A percentile compares a stretch with the other conserved stretches of the same genome.
Evolutionary conservation across 352 stramenopile genomes (phyloP).

Genomic region (Phytophthora tubulina): DNA sequence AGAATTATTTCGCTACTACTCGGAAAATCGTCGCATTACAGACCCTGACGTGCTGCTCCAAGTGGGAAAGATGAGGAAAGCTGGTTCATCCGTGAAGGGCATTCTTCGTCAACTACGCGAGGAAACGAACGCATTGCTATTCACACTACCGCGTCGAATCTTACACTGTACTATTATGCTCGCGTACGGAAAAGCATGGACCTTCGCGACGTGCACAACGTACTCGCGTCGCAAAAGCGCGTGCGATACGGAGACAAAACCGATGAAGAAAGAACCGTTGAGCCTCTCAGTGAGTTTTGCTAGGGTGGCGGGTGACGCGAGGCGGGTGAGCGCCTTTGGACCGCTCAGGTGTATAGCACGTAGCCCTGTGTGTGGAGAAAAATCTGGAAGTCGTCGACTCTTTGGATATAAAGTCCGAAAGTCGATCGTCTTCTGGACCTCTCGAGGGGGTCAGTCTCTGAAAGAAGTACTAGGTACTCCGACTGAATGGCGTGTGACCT

Average conservation of each 20-base stretch:
- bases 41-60: conserved; percentile 2
- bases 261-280: conserved; percentile 7
- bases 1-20: neutral
- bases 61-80: conserved; percentile 1
- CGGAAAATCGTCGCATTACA: conserved; percentile 14
- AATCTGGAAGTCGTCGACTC: too few relatives aligned
- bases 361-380: too few relatives aligned
- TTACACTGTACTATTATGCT: neutral
- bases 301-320: neutral
- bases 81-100: conserved; percentile 10
- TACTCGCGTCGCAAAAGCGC: neutral
- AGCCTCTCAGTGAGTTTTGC: conserved; percentile 23
- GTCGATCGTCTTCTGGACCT: too few relatives aligned
- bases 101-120: conserved; percentile 19
- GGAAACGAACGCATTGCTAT: neutral
- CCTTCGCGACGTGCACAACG: conserved; percentile 24
- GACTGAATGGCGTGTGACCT: too few relatives aligned
- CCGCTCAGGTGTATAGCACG: too few relatives aligned
- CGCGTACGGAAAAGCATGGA: conserved; percentile 14
- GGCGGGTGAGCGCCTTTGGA: too few relatives aligned
- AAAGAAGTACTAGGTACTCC: too few relatives aligned
- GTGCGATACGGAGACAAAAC: neutral
- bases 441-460: too few relatives aligned
- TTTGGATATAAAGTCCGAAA: too few relatives aligned
- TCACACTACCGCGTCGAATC: too few relatives aligned